A percentile compares a stretch with the other conserved stretches of the same genome.
phyloP scores from a whole-genome alignment of 805 yeast species.

The Nakazawaea ambrosiae region DNA sequence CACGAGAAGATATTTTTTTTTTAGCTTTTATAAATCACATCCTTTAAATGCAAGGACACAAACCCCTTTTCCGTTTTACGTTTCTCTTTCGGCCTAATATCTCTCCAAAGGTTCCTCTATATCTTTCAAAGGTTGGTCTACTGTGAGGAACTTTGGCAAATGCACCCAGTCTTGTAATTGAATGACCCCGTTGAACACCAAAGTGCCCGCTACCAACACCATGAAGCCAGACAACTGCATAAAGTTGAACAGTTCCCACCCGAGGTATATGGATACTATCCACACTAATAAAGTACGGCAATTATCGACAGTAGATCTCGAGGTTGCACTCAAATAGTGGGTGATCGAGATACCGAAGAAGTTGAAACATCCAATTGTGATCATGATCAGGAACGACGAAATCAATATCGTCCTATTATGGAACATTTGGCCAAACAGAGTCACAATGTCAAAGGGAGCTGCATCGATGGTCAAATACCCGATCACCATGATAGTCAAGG shows the following conservation, averaged over 20 bases:
- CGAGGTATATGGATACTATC: conserved; percentile 59
- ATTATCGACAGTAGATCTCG: conserved; percentile 74
- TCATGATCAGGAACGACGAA: conserved; percentile 59
- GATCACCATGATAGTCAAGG: conserved; percentile 36
- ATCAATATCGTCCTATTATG: conserved; percentile 33
- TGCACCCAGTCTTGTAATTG: conserved; percentile 9
- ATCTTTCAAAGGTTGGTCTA: neutral
- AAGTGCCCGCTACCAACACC: conserved; percentile 61
- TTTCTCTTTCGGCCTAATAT: too few species aligned
- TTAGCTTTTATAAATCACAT: too few species aligned
- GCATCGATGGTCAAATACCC: conserved; percentile 35
- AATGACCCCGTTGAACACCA: conserved; percentile 66
- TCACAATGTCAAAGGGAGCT: conserved; percentile 43
- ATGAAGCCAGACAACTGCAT: conserved; percentile 61
- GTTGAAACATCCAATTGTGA: conserved; percentile 66
- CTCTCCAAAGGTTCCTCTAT: too few species aligned
- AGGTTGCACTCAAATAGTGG: conserved; percentile 59
- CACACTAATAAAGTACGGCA: conserved; percentile 72
- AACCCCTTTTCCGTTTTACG: too few species aligned
- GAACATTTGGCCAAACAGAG: conserved; percentile 43
- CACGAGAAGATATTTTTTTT: too few species aligned
- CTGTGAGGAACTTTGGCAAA: conserved; percentile 37
- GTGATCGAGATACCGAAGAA: conserved; percentile 69
- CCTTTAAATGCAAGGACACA: too few species aligned
- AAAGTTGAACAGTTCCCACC: conserved; percentile 68